Evolutionary conservation across 2,329 filamentous ascomycete genomes (phyloP), one percentile per base, ranked within the genome.

Genomic region (Pseudogymnoascus sp.): DNA sequence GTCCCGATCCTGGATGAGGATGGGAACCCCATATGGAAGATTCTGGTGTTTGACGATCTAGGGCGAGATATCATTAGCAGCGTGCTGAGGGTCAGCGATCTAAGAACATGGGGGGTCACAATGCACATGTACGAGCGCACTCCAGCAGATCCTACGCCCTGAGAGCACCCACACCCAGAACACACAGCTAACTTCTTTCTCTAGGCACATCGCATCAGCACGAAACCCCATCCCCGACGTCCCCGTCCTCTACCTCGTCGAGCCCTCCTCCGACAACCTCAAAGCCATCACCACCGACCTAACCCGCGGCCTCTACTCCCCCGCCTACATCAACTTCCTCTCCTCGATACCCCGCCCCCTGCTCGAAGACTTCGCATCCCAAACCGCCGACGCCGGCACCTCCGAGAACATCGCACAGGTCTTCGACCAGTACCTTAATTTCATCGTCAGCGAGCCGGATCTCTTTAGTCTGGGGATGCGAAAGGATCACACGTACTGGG

Each of bases 61-160:
- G 94, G 93, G 59, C 84, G 92, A 74, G 92, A 97, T 83, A 90
- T 99, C 64, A 97, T 99, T 72, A 97, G 92, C 78, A 97, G 92
- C 72, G 92, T 99, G 2, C 80, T 99, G 67, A 84, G 92, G 64
- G 94, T 99, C 66, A 96, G 92, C 72, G 94, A 99, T 77, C 79
- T 99, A 73, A 84, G 95, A 66, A 85, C 89, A 65, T 92, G 94
- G 85, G 94, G 95, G n/a, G 90, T 97, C 62, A 97, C 92, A 40
- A 94, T 96, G 82, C 91, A 97, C 77, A 85, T 96, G 91, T 95
- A 82, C 65, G 82, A 74, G 63, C 18, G 11, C 28, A 60, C 23
- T 18, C 6, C 8, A 5, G 16, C n/a, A 42, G 7, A 38, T 14
- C 37, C 16, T 14, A 38, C 37, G 2, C 2, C 37, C 14, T 38